phyloP scores from a whole-genome alignment of 805 yeast genomes.

The Cyberlindnera meyerae region DNA sequence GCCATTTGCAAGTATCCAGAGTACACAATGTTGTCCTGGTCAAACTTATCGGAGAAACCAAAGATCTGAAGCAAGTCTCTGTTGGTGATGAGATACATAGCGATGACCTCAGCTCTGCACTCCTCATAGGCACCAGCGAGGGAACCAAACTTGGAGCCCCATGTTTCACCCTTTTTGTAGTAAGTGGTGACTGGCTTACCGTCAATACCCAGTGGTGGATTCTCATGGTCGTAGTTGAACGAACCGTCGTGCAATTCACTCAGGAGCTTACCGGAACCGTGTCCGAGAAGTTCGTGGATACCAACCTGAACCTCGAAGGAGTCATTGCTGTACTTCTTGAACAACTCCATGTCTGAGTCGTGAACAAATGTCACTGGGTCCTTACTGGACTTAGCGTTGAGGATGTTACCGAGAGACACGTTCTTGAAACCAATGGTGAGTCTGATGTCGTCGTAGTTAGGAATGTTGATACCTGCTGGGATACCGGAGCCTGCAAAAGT shows the following conservation, averaged over 20 bases:
- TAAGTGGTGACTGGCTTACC: slow-evolving; percentile 60
- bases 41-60: slow-evolving; percentile 53
- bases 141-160: slow-evolving; percentile 84
- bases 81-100: slow-evolving; percentile 72
- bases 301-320: slow-evolving; percentile 94
- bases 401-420: slow-evolving; percentile 82
- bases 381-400: slow-evolving; percentile 67
- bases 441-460: slow-evolving; percentile 87
- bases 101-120: slow-evolving; percentile 89
- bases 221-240: slow-evolving; percentile 64
- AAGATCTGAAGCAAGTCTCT: slow-evolving; percentile 65
- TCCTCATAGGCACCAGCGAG: slow-evolving; percentile 87
- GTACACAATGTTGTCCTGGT: slow-evolving; percentile 58
- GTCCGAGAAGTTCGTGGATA: slow-evolving; percentile 86
- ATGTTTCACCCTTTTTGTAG: slow-evolving; percentile 79
- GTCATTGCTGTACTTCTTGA: slow-evolving; percentile 67
- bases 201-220: slow-evolving; percentile 59
- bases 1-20: slow-evolving; percentile 79
- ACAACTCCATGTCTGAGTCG: slow-evolving; percentile 48
- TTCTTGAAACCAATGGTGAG: slow-evolving; percentile 82
- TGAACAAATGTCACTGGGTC: slow-evolving; percentile 65
- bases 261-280: slow-evolving; percentile 83
- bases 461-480: slow-evolving; percentile 92
- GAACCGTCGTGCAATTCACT: slow-evolving; percentile 52
- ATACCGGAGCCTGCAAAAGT: slow-evolving; percentile 87